A percentile compares a stretch with the other conserved stretches of the same genome.
Conservation (phyloP, 345 rosid species). For the Xanthoceras sorbifolium region DNA sequence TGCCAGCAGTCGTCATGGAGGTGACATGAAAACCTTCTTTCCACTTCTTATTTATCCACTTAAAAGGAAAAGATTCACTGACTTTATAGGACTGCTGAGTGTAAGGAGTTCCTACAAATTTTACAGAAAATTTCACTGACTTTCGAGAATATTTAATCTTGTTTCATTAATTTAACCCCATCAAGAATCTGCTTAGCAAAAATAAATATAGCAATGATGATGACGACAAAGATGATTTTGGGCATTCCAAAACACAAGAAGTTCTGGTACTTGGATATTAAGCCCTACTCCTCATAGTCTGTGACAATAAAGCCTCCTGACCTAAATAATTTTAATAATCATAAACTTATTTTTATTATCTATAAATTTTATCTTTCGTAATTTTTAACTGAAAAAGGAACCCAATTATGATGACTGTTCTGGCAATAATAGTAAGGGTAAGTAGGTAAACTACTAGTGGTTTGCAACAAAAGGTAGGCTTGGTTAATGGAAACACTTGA, state of each 20-base stretch:
- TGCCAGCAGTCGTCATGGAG: slow-evolving; percentile 93
- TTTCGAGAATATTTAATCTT: background rate
- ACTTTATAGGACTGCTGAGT: slow-evolving; percentile 99
- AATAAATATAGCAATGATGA: background rate
- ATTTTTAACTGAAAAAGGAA: background rate
- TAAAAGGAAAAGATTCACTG: slow-evolving; percentile 94
- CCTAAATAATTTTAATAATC: background rate
- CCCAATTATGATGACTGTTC: background rate
- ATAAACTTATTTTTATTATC: background rate
- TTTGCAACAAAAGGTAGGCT: slow-evolving; percentile 2
- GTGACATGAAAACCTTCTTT: slow-evolving; percentile 99
- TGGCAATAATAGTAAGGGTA: background rate
- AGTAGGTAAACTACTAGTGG: background rate
- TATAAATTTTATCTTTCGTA: background rate
- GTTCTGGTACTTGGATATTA: background rate
- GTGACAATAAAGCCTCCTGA: background rate
- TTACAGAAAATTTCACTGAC: slow-evolving; percentile 24
- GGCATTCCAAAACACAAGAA: background rate
- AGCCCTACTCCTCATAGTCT: background rate
- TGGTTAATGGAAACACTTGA: too few relatives aligned
- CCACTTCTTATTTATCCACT: slow-evolving; percentile 99
- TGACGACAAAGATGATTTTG: background rate
- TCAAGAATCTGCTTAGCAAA: background rate
- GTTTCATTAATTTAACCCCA: background rate
- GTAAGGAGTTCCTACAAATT: slow-evolving; percentile 75